Evolutionary conservation across 2,329 filamentous ascomycete species (phyloP), one percentile per base, ranked within the genome.

Genomic region (Cercospora brassicicola): DNA sequence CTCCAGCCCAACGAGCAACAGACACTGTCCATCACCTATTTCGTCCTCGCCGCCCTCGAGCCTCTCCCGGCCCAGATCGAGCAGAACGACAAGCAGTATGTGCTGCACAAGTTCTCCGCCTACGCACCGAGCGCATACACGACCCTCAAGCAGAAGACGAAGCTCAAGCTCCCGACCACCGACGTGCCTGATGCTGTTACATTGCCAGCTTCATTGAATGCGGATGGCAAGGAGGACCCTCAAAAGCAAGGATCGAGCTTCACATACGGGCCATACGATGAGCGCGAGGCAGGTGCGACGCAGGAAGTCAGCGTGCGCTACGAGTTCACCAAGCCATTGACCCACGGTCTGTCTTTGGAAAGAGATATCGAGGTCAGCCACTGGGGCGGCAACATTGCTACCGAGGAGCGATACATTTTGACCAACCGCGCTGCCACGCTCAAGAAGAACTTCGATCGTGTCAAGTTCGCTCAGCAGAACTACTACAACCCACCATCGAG

Each of bases 371-470:
- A 99, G 80, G 90, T 99, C 75, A 96, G 92, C 78, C 95, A 98
- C 81, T 99, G 95, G 95, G 95, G 95, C 73, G 95, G 95, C 70
- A 99, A 99, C 78, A 82, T 98, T 64, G 95, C 95, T 1, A 93
- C 94, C 60, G 95, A 99, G 82, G 95, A 99, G 83, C 89, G 92
- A 67, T 97, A 97, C 82, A 92, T 90, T 80, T 85, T 98, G 73
- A 88, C 88, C 76, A 94, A 99, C 84, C 89, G 91, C 71, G 95
- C 91, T 71, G 96, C 95, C 60, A 90, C 91, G 42, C 79, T 85
- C 26, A 84, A 84, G 75, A 82, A 83, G 74, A 82, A 84, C 71
- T 85, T 85, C 78, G 82, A 78, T 59, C 83, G 83, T 57, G 81
- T 84, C 23, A 74, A 81, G 66, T 85, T 81, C 80, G 81, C 83